Evolutionary conservation across 176 grass and related monocot species (phyloP).

Genomic region (Phoenix dactylifera): DNA sequence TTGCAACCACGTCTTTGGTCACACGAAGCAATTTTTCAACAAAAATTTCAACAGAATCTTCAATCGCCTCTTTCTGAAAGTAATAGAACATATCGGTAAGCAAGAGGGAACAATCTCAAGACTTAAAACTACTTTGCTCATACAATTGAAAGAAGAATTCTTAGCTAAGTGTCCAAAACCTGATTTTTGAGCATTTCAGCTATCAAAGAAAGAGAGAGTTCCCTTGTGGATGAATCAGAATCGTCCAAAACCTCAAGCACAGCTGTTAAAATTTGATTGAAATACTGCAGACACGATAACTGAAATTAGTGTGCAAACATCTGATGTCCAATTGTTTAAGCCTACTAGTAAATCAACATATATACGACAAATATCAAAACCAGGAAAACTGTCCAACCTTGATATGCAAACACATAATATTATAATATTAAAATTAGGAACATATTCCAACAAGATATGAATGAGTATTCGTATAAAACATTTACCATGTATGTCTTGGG

Average conservation of each 20-base stretch:
- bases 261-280: constrained; percentile 97
- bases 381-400: no score
- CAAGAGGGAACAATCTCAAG: no score
- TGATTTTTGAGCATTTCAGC: constrained; percentile 90
- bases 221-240: constrained; percentile 69
- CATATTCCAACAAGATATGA: no score
- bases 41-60: constrained; percentile 95
- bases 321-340: no score
- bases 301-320: constrained; percentile 15
- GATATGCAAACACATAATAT: no score
- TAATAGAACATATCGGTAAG: not conserved
- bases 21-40: constrained; percentile 89
- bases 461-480: no score
- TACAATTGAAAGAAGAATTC: no score
- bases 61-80: constrained; percentile 76
- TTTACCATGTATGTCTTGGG: no score
- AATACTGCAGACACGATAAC: constrained; percentile 54
- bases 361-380: no score
- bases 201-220: constrained; percentile 72
- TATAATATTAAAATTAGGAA: no score
- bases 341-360: no score
- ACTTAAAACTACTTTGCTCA: no score
- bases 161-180: constrained; percentile 22
- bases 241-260: constrained; percentile 85
- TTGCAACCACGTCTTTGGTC: constrained; percentile 60